Evolutionary conservation across 2,329 filamentous ascomycete genomes (phyloP), one percentile per base, ranked within the genome.

Genomic region (Dothiorella sarmentorum): DNA sequence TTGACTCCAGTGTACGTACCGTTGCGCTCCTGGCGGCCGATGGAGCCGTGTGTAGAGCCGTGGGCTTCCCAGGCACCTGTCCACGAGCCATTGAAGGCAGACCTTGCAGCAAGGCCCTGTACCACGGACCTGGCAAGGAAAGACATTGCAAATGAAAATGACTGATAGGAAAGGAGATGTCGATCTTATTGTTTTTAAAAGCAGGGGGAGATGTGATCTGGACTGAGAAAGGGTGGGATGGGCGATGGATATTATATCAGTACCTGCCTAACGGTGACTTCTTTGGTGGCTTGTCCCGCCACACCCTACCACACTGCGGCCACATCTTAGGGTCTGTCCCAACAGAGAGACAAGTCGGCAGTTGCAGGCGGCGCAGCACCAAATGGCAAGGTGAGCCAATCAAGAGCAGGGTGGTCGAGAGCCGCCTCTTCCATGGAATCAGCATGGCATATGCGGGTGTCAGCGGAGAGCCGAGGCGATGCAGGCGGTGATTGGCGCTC

Each of bases 41-140:
- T 49, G 29, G 26, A 20, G 11, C 44, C 56, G n/a, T 52, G 24
- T 7, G 56, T 51, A 18, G 15, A 31, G 18, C 56, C 56, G 22
- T 44, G 37, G n/a, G 44, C 37, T 35, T 52, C 31, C 33, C 27
- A 47, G 20, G 35, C 56, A 27, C 56, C 44, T 11, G 43, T 27
- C 56, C 26, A 56, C 10, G 55, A 47, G 11, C 43, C 55, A 11
- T 47, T 47, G 10, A 51, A 51, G 26, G 56, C 13, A 33, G 44
- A 38, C 17, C 55, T 47, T 18, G 33, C 33, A 29, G 56, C 33
- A 11, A 58, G 33, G 38, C 56, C 37, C 11, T 20, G 37, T 17
- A 58, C 44, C 20, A 58, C 33, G 7, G 44, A 52, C 27, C 37
- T 52, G 43, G 56, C 56, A 52, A 52, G 20, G 45, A 58, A 58